Percentiles rank a stretch among this genome's conserved stretches.
These are phyloP conservation scores for Stentor roeselii DNA, from an alignment of 73 alveolate species.

Conservation along the genomic window DNA sequence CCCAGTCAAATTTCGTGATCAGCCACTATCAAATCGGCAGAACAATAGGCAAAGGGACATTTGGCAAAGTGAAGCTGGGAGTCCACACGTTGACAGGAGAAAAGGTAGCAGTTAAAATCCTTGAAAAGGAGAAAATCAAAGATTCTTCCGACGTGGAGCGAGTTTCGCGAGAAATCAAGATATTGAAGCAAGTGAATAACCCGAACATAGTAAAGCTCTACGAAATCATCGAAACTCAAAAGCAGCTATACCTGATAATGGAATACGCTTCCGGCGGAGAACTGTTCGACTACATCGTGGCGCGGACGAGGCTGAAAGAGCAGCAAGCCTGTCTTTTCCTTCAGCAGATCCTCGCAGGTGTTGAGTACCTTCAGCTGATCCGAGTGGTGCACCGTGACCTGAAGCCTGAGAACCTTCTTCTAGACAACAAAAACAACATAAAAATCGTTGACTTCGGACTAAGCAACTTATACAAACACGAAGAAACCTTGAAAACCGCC, in stretches of 20 bases:
- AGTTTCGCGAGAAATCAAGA: conserved; percentile 56
- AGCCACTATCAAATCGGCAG: conserved; percentile 23
- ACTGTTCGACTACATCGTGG: conserved; percentile 46
- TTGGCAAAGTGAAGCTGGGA: conserved; percentile 62
- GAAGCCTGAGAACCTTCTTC: conserved; percentile 93
- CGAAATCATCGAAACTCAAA: conserved; percentile 49
- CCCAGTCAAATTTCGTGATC: not conserved
- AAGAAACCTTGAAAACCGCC: conserved; percentile 78
- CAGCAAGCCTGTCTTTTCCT: conserved; percentile 65
- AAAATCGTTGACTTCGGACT: conserved; percentile 46
- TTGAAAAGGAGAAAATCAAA: conserved; percentile 56
- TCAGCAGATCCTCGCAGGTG: conserved; percentile 63
- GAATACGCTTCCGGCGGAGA: conserved; percentile 57
- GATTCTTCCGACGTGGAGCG: conserved; percentile 48
- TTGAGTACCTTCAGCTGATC: conserved; percentile 70
- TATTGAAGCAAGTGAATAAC: conserved; percentile 56
- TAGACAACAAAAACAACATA: conserved; percentile 74
- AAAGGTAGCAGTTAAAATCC: conserved; percentile 67
- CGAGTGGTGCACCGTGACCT: conserved; percentile 84
- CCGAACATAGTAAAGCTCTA: conserved; percentile 72
- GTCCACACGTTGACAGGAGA: conserved; percentile 51
- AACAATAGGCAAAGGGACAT: conserved; percentile 63
- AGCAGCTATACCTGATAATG: conserved; percentile 40
- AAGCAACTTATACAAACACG: conserved; percentile 34
- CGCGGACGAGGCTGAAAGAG: conserved; percentile 49